phyloP scores from a whole-genome alignment of 441 rosid genomes.

The Jatropha podagrica region DNA sequence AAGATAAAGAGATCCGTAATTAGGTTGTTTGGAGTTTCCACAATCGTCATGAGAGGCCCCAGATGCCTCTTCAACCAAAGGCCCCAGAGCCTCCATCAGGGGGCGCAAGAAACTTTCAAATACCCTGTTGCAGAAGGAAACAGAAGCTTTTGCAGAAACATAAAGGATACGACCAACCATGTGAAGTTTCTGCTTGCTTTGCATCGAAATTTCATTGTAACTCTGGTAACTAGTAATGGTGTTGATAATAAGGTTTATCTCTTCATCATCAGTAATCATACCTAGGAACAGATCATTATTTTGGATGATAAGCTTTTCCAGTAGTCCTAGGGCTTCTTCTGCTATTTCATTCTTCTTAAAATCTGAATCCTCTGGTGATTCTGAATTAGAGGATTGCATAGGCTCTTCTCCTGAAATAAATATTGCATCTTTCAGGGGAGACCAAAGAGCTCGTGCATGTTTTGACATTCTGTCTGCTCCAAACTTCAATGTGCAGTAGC shows the following conservation, averaged over 20 bases:
- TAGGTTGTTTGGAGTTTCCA: slow-evolving; percentile 35
- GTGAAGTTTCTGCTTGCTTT: slow-evolving; percentile 59
- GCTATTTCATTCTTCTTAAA: slow-evolving; percentile 49
- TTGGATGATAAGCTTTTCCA: slow-evolving; percentile 58
- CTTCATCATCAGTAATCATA: slow-evolving; percentile 58
- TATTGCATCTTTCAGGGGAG: slow-evolving; percentile 59
- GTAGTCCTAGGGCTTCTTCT: slow-evolving; percentile 58
- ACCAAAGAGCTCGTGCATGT: slow-evolving; percentile 69
- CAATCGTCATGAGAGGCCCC: slow-evolving; percentile 30
- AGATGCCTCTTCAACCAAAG: slow-evolving; percentile 35
- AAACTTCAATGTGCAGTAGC: slow-evolving; percentile 54
- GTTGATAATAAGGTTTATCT: slow-evolving; percentile 52
- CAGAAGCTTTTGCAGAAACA: slow-evolving; percentile 63
- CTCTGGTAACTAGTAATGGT: slow-evolving; percentile 42
- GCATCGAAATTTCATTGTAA: slow-evolving; percentile 45
- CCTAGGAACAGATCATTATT: slow-evolving; percentile 44
- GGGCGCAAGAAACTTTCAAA: slow-evolving; percentile 53
- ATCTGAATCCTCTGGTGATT: slow-evolving; percentile 43
- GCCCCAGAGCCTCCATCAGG: slow-evolving; percentile 58
- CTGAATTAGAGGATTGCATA: slow-evolving; percentile 39
- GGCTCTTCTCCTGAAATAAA: slow-evolving; percentile 46
- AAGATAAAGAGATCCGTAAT: slow-evolving; percentile 69
- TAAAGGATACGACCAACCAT: slow-evolving; percentile 62
- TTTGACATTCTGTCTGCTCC: slow-evolving; percentile 63
- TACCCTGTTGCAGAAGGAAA: slow-evolving; percentile 57